Percentiles rank a stretch among this genome's conserved stretches.
These are phyloP conservation scores for Penicillium bovifimosum DNA, from an alignment of 495 filamentous ascomycete genomes.

Conservation along the genomic window DNA sequence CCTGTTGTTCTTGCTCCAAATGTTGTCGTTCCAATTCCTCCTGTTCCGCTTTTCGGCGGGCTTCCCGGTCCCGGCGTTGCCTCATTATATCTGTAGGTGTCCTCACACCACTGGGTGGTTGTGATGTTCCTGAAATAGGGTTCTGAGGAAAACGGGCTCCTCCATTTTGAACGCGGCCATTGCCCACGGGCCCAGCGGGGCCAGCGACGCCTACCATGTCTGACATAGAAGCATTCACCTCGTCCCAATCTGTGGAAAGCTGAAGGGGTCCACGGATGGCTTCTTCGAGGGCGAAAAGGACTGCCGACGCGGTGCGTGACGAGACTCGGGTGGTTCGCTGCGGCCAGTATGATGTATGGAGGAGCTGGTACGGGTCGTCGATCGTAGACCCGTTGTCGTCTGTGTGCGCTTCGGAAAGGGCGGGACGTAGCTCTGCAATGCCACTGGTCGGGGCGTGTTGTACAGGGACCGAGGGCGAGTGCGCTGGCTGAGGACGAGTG, in stretches of 20 bases:
- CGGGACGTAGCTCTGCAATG: conserved; percentile 29
- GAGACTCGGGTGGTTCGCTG: conserved; percentile 55
- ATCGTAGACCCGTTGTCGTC: conserved; percentile 37
- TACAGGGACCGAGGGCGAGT: conserved; percentile 25
- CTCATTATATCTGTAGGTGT: conserved; percentile 73
- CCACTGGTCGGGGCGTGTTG: conserved; percentile 18
- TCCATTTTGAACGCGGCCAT: conserved; percentile 46
- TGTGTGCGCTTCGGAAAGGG: conserved; percentile 35
- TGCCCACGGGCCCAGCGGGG: conserved; percentile 32
- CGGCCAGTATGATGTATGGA: conserved; percentile 45
- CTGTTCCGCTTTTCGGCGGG: conserved; percentile 55
- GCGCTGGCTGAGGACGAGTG: conserved; percentile 22
- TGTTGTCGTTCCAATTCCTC: conserved; percentile 50
- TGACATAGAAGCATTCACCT: conserved; percentile 94
- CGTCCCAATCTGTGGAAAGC: conserved; percentile 78
- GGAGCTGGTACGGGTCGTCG: conserved; percentile 32
- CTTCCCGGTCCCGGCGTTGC: conserved; percentile 62
- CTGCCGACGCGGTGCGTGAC: conserved; percentile 64
- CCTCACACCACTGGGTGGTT: conserved; percentile 40
- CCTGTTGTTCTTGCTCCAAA: conserved; percentile 48
- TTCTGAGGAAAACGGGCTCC: conserved; percentile 40
- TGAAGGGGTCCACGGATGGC: conserved; percentile 76
- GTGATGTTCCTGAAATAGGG: conserved; percentile 42
- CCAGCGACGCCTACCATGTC: conserved; percentile 61
- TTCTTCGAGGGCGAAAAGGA: conserved; percentile 88